Evolutionary conservation across 106 monocot genomes (phyloP), one percentile per base, ranked within the genome.

Genomic region (Vanilla planifolia): DNA sequence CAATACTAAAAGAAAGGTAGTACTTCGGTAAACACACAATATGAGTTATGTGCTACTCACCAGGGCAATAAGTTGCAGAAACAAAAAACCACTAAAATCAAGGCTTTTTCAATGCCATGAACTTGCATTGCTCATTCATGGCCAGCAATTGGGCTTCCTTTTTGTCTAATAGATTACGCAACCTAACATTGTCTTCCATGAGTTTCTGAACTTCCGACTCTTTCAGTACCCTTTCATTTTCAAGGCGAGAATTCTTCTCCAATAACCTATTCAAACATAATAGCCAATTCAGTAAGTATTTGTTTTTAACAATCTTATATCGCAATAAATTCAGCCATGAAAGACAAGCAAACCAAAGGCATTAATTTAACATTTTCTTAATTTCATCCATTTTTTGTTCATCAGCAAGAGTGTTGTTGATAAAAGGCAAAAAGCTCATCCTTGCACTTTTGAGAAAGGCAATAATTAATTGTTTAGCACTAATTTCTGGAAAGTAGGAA

Each of bases 71-170:
- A 40, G 6, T 2, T 35, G 53, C 24, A 28, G 45, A 4, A 13
- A 58, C 2, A 33, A 68, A 7, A 23, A 3, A 50, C 41, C 22
- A 63, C 66, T 78, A 76, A 41, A 68, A 43, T 55, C 64, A 16
- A 44, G 68, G 48, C 51, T 64, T 68, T 32, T 71, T 85, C 59
- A 94, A 59, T 16, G 80, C 85, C 89, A 94, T 89, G 59, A 85
- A 94, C 65, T 94, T 94, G 85, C 81, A 94, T 67, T 94, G 88
- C 66, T 85, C 93, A 66, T 80, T 94, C 83, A 94, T 85, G 16
- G 93, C 89, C 16, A 77, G 53, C 22, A 94, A 72, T 56, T 94
- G 83, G 7, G 89, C 80, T 43, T 94, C 93, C 59, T 94, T 94
- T 68, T 85, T 79, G 52, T 89, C 93, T 26, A 94, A 62, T 44